phyloP scores from a whole-genome alignment of 225 moss, liverwort and hornwort species.

The Rhytidiadelphus loreus region DNA sequence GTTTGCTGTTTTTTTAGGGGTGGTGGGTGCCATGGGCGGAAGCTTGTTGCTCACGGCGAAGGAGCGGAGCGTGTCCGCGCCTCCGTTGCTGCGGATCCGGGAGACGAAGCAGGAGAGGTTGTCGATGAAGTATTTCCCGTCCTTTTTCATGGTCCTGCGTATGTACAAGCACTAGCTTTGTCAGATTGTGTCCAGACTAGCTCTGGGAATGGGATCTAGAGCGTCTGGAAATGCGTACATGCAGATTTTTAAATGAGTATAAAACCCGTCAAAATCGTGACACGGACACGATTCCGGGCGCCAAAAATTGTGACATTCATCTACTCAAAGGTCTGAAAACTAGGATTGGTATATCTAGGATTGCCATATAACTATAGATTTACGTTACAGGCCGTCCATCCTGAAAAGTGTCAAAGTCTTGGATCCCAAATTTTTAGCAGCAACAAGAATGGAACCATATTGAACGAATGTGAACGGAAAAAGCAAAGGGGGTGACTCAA shows the following conservation, averaged over 20 bases:
- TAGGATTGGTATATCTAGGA: not conserved
- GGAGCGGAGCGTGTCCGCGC: conserved; percentile 33
- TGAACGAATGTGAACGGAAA: not conserved
- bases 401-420: not conserved
- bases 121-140: conserved; percentile 32
- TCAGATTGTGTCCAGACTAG: not conserved
- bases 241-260: not conserved
- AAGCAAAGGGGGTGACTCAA: not conserved
- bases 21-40: conserved; percentile 33
- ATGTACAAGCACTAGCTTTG: not conserved
- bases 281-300: not conserved
- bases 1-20: not conserved
- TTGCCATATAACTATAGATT: not conserved
- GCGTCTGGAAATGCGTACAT: not conserved
- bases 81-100: conserved; percentile 23
- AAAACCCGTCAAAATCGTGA: not conserved
- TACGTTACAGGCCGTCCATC: not conserved
- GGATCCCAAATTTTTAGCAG: not conserved
- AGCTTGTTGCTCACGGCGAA: conserved; percentile 22
- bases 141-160: conserved; percentile 43
- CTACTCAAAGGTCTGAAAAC: not conserved
- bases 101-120: conserved; percentile 33
- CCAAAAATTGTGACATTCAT: too few relatives aligned
- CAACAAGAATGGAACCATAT: not conserved
- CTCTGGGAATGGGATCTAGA: not conserved